Base-by-base conservation (phyloP, 148 eudicot genomes). In the Heliamphora exappendiculata region DNA sequence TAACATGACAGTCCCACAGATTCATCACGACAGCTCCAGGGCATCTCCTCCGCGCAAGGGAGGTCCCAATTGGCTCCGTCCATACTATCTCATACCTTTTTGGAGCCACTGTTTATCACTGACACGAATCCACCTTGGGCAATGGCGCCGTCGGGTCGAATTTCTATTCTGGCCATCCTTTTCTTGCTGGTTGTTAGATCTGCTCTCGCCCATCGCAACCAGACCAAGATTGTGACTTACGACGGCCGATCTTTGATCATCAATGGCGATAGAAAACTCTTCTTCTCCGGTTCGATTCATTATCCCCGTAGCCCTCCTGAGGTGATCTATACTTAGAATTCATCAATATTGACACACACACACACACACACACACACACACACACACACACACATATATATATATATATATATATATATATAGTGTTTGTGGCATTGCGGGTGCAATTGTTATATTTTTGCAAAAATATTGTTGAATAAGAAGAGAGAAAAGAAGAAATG, bases 281-380 rank as follows among this genome's bases (percentile, higher is more conserved):
- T 87, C 51, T 85, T 85, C 77, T 85, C 90, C 13, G 90, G 88
- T 3, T 85, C 88, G 1, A 83, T 87, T 44, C 90, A 87, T 76
- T 87, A 87, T 78, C 85, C 90, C 9, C 86, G 90, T 31, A 72
- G 74, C 44, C 80, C 83, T 33, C 78, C 81, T 7, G 84, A 66
- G 77, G 90, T 87, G 50, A 60, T n/a, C n/a, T n/a, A n/a, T n/a
- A n/a, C n/a, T n/a, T n/a, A n/a, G n/a, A n/a, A n/a, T n/a, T n/a
- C n/a, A n/a, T n/a, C n/a, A n/a, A n/a, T n/a, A n/a, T n/a, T n/a
- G n/a, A n/a, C n/a, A n/a, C n/a, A n/a, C n/a, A n/a, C n/a, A n/a
- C n/a, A n/a, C n/a, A n/a, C n/a, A n/a, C n/a, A n/a, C n/a, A n/a
- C n/a, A n/a, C n/a, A n/a, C n/a, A n/a, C n/a, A n/a, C n/a, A n/a